Percentiles rank a stretch among this genome's conserved stretches.
These are phyloP conservation scores for Stachybotrys echinatus DNA, from an alignment of 2,329 filamentous ascomycete genomes.

Conservation along the genomic window DNA sequence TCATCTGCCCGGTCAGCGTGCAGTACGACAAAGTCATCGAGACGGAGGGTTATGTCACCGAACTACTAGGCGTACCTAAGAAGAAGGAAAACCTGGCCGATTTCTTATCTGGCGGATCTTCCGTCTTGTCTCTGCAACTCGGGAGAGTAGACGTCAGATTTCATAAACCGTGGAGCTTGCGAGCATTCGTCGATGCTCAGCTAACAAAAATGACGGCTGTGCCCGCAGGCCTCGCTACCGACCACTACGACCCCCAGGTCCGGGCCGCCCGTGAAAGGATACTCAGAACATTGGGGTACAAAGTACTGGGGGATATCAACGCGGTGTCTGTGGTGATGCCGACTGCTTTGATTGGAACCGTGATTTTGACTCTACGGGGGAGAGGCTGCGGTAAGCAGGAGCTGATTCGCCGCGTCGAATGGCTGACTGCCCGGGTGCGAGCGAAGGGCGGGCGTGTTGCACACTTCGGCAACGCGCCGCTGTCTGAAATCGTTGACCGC, in stretches of 20 bases:
- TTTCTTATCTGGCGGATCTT: slow-evolving; percentile 80
- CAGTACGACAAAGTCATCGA: slow-evolving; percentile 99
- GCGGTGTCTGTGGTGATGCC: slow-evolving; percentile 97
- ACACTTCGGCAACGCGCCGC: slow-evolving; percentile 79
- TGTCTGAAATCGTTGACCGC: slow-evolving; percentile 78
- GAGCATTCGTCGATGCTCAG: slow-evolving; percentile 76
- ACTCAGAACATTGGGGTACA: slow-evolving; percentile 82
- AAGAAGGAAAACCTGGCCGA: slow-evolving; percentile 89
- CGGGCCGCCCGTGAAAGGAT: slow-evolving; percentile 62
- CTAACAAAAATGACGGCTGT: slow-evolving; percentile 45
- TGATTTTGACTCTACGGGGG: slow-evolving; percentile 83
- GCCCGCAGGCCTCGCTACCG: slow-evolving; percentile 36
- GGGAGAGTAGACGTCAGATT: slow-evolving; percentile 94
- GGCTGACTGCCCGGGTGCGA: slow-evolving; percentile 76
- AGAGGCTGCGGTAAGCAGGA: slow-evolving; percentile 87
- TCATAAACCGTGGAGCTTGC: slow-evolving; percentile 90
- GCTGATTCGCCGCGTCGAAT: slow-evolving; percentile 79
- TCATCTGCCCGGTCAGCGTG: slow-evolving; percentile 92
- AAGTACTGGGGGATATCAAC: slow-evolving; percentile 91
- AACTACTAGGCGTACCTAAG: slow-evolving; percentile 89
- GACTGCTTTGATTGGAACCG: slow-evolving; percentile 89
- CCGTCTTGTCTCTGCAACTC: slow-evolving; percentile 80
- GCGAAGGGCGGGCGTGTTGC: slow-evolving; percentile 89
- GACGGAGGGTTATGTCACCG: slow-evolving; percentile 92
- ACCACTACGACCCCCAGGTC: slow-evolving; percentile 41